A percentile compares a stretch with the other conserved stretches of the same genome.
These are phyloP conservation scores for Tuber brumale DNA, from an alignment of 495 filamentous ascomycete species.

Conservation along the genomic window DNA sequence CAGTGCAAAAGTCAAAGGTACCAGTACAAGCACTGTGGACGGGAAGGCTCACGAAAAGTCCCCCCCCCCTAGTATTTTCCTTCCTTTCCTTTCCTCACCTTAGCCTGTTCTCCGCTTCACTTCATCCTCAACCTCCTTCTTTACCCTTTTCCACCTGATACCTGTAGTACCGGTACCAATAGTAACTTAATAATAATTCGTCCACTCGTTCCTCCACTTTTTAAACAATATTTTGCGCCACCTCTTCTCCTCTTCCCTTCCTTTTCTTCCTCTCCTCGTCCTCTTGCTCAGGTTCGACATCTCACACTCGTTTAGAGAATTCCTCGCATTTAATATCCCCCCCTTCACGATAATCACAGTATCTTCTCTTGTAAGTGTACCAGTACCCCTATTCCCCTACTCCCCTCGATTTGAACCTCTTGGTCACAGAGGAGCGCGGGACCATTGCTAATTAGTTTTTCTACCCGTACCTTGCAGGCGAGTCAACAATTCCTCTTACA, in stretches of 20 bases:
- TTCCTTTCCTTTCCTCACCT: slow-evolving; percentile 7
- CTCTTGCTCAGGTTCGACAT: slow-evolving; percentile 15
- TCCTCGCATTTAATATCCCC: slow-evolving; percentile 14
- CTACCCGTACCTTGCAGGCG: not conserved
- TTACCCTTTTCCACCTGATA: slow-evolving; percentile 17
- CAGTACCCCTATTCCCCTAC: slow-evolving; percentile 3
- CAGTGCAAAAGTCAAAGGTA: not conserved
- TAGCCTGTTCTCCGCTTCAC: slow-evolving; percentile 8
- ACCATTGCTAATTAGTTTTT: slow-evolving; percentile 14
- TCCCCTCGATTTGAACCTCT: not conserved
- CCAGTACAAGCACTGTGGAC: not conserved
- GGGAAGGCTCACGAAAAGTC: slow-evolving; percentile 19
- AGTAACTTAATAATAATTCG: not conserved
- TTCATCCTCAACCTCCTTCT: slow-evolving; percentile 14
- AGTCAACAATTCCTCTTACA: slow-evolving; percentile 12
- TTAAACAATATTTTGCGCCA: slow-evolving; percentile 7
- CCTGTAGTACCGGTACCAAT: not conserved
- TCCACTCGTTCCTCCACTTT: not conserved
- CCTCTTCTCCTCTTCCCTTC: slow-evolving; percentile 7
- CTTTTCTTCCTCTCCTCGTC: slow-evolving; percentile 11
- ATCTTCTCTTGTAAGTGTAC: slow-evolving; percentile 20
- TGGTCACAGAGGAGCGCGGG: slow-evolving; percentile 11
- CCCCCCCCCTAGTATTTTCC: slow-evolving; percentile 6
- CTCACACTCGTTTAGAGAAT: slow-evolving; percentile 29
- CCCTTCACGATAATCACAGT: slow-evolving; percentile 10